These are phyloP conservation scores for Phragmites australis DNA, from an alignment of 176 grass and related monocot genomes.

Conservation along the genomic window DNA sequence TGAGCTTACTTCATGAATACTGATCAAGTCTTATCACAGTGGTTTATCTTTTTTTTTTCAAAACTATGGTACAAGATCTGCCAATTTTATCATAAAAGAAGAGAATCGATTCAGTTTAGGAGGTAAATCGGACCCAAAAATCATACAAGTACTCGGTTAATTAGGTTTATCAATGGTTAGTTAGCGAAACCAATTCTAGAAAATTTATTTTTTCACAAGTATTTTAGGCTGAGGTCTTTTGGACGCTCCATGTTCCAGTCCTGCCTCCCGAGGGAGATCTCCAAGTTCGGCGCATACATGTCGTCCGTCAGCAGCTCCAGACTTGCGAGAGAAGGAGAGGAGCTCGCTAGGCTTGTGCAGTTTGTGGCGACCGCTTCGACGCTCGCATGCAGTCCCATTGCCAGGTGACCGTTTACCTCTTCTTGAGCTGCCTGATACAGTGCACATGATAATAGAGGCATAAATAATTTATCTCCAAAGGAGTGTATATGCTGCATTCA, in stretches of 20 bases:
- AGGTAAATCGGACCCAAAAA: too few species aligned
- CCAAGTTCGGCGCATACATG: constrained; percentile 53
- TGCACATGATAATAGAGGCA: not conserved
- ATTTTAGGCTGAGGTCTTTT: constrained; percentile 45
- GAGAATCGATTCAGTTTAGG: too few species aligned
- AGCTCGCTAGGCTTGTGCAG: constrained; percentile 43
- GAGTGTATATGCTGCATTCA: not conserved
- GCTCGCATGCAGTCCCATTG: constrained; percentile 25
- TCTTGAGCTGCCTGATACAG: constrained; percentile 37
- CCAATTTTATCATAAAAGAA: too few species aligned
- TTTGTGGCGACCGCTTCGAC: constrained; percentile 16
- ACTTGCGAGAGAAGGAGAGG: constrained; percentile 34
- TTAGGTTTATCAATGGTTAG: constrained; percentile 43
- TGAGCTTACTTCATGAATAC: too few species aligned
- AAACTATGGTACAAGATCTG: too few species aligned
- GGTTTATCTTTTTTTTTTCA: too few species aligned
- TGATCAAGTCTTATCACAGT: too few species aligned
- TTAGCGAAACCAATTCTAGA: constrained; percentile 1
- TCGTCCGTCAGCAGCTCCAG: constrained; percentile 41
- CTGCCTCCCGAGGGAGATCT: constrained; percentile 81
- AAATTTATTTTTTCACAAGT: not conserved
- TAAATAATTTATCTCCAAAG: not conserved
- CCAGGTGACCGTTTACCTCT: constrained; percentile 22
- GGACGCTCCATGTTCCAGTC: constrained; percentile 51
- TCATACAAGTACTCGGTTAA: too few species aligned